Base-by-base conservation (phyloP, 164 flowering plant genomes). In the Vitis vinifera region DNA sequence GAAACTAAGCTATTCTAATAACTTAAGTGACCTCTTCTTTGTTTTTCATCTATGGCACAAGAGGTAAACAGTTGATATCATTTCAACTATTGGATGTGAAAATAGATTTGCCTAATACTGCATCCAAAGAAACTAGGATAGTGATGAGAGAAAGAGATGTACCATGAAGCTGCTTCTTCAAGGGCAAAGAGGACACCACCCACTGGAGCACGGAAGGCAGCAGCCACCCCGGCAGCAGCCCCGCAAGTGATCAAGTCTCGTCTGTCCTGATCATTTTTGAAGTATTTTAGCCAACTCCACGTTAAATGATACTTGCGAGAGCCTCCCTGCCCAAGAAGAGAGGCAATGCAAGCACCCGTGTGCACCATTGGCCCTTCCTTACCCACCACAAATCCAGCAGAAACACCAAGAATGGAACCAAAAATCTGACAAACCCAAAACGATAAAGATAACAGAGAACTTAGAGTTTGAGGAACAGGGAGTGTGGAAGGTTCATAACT, bases 321-420 rank as follows among this genome's bases (percentile, higher is more conserved):
- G 27, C 79, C 81, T 2, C 81, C 81, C 61, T 77, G 83, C 4
- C 81, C 78, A 51, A 77, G 71, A 13, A 77, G 67, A 29, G 73
- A 62, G 55, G 83, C 83, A 48, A 80, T 75, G 67, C 83, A 80
- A 14, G 81, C 80, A 60, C 83, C 83, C 15, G 80, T 77, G n/a
- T 80, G 83, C 11, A 80, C 83, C 83, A 77, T 80, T 44, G 83
- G 83, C 31, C 83, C 83, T 68, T 76, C 83, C 59, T 80, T 80
- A 50, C 83, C 83, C 37, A 80, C 72, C 47, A 73, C 74, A 57
- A 80, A 74, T 47, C 80, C 80, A 12, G 83, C 80, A 60, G 83
- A 69, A 55, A 80, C 83, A 15, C 76, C 78, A 23, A 74, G 63
- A 65, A 80, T 68, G 55, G 78, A 73, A 37, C 83, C 83, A 68